phyloP scores from a whole-genome alignment of 176 grass and related monocot genomes.

The maize (Zea mays) region DNA sequence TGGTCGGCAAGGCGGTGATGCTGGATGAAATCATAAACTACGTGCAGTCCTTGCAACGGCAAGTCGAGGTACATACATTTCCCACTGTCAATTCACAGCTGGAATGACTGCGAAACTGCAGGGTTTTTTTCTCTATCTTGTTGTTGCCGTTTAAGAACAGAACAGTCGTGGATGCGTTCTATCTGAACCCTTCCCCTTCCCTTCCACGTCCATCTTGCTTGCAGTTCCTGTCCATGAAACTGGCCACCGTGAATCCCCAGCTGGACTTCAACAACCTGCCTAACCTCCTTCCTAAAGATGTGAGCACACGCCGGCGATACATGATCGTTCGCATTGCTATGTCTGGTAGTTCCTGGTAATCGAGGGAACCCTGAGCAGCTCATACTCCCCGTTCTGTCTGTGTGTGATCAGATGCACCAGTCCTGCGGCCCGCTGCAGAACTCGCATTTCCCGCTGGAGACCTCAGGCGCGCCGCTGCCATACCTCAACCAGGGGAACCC shows the following conservation, averaged over 20 bases:
- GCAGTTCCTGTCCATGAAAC: conserved; percentile 99
- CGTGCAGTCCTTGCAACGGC: conserved; percentile 95
- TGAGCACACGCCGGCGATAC: conserved; percentile 50
- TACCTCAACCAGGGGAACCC: conserved; percentile 61
- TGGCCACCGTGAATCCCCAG: conserved; percentile 95
- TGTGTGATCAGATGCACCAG: conserved; percentile 68
- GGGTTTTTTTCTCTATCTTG: background rate
- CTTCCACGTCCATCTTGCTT: conserved; percentile 31
- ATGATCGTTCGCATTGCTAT: conserved; percentile 33
- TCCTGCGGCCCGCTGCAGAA: conserved; percentile 35
- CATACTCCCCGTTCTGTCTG: conserved; percentile 26
- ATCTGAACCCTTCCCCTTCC: conserved; percentile 35
- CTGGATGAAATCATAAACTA: conserved; percentile 99
- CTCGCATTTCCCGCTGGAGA: conserved; percentile 69
- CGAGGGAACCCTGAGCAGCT: background rate
- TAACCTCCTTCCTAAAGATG: conserved; percentile 84
- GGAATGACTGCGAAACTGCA: conserved; percentile 38
- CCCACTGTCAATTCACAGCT: conserved; percentile 26
- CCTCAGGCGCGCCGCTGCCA: conserved; percentile 56
- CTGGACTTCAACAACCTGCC: conserved; percentile 96
- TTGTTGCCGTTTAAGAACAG: conserved; percentile 26
- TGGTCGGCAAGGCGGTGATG: conserved; percentile 98
- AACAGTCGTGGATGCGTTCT: background rate
- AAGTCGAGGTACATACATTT: conserved; percentile 80
- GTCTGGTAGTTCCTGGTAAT: background rate